phyloP scores from a whole-genome alignment of 768 basidiomycete genomes.

The Podaxis pistillaris region DNA sequence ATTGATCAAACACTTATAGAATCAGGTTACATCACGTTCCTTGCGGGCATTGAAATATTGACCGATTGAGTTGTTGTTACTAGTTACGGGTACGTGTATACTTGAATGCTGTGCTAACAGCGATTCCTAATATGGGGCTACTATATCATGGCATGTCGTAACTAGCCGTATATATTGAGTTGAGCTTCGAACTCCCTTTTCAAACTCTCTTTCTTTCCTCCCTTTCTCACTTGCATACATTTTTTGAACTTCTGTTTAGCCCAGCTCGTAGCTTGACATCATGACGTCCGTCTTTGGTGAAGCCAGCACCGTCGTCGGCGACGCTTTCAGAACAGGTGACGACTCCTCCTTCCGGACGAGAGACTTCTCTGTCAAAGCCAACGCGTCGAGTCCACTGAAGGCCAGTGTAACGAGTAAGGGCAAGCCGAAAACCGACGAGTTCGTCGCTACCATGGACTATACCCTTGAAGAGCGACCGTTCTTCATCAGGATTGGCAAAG shows the following conservation, averaged over 20 bases:
- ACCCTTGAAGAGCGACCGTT: conserved; percentile 60
- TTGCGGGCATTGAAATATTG: neutral
- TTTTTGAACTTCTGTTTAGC: neutral
- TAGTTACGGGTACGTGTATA: neutral
- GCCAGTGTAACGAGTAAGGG: conserved; percentile 3
- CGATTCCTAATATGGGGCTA: neutral
- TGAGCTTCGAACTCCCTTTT: neutral
- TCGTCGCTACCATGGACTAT: conserved; percentile 48
- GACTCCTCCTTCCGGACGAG: conserved; percentile 16
- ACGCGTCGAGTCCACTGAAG: conserved; percentile 12
- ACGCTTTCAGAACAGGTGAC: conserved; percentile 27
- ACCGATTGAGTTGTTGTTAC: neutral
- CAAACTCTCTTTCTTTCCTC: neutral
- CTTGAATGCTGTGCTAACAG: neutral
- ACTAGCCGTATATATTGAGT: neutral
- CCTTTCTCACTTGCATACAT: neutral
- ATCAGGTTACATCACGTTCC: neutral
- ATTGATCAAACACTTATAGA: neutral
- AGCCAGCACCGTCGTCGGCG: conserved; percentile 44
- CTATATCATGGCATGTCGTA: neutral
- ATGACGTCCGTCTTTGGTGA: conserved; percentile 42
- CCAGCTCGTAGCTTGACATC: neutral
- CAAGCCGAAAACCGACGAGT: conserved; percentile 29
- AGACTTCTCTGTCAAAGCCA: conserved; percentile 9
- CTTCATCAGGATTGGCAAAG: conserved; percentile 65